These are phyloP conservation scores for Microthlaspi erraticum DNA, from an alignment of 345 rosid genomes.

Conservation along the genomic window DNA sequence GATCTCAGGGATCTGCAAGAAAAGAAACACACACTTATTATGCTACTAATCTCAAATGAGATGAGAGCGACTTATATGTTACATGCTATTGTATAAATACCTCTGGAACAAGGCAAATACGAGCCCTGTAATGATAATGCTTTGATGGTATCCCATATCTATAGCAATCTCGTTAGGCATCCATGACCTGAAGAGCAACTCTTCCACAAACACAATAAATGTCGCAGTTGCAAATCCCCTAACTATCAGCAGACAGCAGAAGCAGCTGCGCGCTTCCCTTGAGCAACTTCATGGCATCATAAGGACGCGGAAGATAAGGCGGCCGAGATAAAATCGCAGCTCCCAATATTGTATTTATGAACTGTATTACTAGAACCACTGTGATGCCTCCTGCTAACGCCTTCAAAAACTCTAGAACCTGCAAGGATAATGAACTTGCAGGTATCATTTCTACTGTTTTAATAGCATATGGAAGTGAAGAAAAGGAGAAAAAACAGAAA, in stretches of 20 bases:
- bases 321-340: slow-evolving; percentile 70
- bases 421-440: slow-evolving; percentile 47
- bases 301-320: slow-evolving; percentile 55
- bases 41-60: background rate
- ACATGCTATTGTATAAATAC: slow-evolving; percentile 51
- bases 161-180: slow-evolving; percentile 77
- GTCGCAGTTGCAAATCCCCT: slow-evolving; percentile 69
- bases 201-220: slow-evolving; percentile 75
- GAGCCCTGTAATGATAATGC: slow-evolving; percentile 78
- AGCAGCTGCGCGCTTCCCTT: slow-evolving; percentile 53
- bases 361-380: slow-evolving; percentile 69
- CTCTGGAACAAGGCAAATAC: slow-evolving; percentile 75
- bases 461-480: slow-evolving; percentile 1
- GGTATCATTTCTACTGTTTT: slow-evolving; percentile 25
- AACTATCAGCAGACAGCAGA: slow-evolving; percentile 50
- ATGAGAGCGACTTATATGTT: background rate
- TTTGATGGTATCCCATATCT: slow-evolving; percentile 78
- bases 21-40: slow-evolving; percentile 17
- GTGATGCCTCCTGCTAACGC: slow-evolving; percentile 70
- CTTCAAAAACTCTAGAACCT: slow-evolving; percentile 60
- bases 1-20: slow-evolving; percentile 72
- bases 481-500: slow-evolving; percentile 13
- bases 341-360: slow-evolving; percentile 63
- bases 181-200: slow-evolving; percentile 88
- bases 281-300: slow-evolving; percentile 51